Evolutionary conservation across 176 grass and related monocot species (phyloP), one percentile per base, ranked within the genome.

Genomic region (Themeda triandra): DNA sequence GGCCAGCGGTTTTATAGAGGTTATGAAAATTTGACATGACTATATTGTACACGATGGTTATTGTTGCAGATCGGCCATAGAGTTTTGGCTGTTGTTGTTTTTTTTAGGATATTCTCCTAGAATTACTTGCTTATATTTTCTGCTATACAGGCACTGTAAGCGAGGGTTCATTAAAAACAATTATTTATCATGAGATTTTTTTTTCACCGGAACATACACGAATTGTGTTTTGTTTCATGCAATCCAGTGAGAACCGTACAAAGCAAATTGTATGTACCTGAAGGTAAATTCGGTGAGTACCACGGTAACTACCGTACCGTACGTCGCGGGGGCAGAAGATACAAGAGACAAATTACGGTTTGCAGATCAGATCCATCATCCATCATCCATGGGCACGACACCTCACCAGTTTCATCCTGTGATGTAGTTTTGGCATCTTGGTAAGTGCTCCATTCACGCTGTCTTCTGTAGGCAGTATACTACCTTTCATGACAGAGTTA

Each of bases 401-500:
- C 2, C 0, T 59, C 54, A 59, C 4, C 10, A 18, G 15, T 60
- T n/a, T 37, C 80, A 63, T 62, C 58, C 35, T 71, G 49, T 59
- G 19, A 72, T 42, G 28, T 23, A 29, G 70, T 13, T 60, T 41
- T 41, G 68, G 17, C 35, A 73, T 62, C 40, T 65, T 63, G 69
- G 32, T 39, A 77, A 85, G 73, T 45, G 25, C 23, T 59, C 9
- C 54, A 59, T 3, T 24, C 54, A 84, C 15, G 19, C 46, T 75
- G 65, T 75, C 37, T 46, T 76, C 69, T 49, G 3, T 27, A 24
- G 8, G 8, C 3, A 58, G 54, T 58, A n/a, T 56, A 1, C n/a
- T n/a, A n/a, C 2, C 23, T 80, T 81, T 85, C n/a, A 76, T 63
- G 39, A 40, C 39, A 63, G 30, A 63, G 71, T 31, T 53, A 44